Evolutionary conservation across 768 basidiomycete genomes (phyloP).

Genomic region (Galerina sulciceps): DNA sequence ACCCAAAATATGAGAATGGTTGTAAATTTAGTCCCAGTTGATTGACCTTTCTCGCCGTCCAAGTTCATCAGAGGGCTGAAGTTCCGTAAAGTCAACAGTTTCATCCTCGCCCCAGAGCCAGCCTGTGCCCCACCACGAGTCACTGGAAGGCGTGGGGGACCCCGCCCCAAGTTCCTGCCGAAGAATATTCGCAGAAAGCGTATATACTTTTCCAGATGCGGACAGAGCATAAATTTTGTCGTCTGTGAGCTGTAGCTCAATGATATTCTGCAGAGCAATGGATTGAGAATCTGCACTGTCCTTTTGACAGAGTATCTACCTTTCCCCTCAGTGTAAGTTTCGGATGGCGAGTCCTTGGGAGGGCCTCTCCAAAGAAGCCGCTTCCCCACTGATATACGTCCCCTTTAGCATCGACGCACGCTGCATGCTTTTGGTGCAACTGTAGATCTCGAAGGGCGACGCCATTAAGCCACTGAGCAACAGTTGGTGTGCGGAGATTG

Average conservation of each 20-base stretch:
- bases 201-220: conserved; percentile 75
- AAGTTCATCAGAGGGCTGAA: conserved; percentile 61
- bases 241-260: conserved; percentile 61
- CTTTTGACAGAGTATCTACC: conserved; percentile 37
- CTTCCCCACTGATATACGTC: conserved; percentile 88
- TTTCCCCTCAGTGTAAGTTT: conserved; percentile 66
- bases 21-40: neutral
- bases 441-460: conserved; percentile 76
- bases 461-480: conserved; percentile 63
- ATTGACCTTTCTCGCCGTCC: conserved; percentile 69
- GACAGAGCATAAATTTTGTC: conserved; percentile 79
- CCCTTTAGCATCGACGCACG: conserved; percentile 78
- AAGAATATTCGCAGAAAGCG: conserved; percentile 55
- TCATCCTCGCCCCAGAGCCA: conserved; percentile 62
- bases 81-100: conserved; percentile 59
- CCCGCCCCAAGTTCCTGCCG: conserved; percentile 48
- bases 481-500: conserved; percentile 51
- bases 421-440: conserved; percentile 68
- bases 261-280: conserved; percentile 59
- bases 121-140: conserved; percentile 64
- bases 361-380: conserved; percentile 51
- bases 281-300: neutral
- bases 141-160: conserved; percentile 44
- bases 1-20: neutral
- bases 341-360: conserved; percentile 37